phyloP scores from a whole-genome alignment of 2,329 filamentous ascomycete species.

The Corniculantispora saksenae region DNA sequence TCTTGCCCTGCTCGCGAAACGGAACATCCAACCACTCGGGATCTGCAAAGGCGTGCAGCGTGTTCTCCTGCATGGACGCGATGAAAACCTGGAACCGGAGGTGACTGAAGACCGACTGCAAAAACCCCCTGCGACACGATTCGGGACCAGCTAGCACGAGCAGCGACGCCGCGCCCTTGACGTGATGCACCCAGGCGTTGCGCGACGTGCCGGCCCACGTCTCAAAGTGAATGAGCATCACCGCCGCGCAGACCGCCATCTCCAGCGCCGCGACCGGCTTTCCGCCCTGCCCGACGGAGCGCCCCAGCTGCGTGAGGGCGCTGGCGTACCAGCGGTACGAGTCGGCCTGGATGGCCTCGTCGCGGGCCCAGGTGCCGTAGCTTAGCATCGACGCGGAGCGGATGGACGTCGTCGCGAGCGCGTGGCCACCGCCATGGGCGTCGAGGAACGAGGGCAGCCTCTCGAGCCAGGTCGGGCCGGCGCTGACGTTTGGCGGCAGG shows the following conservation, averaged over 20 bases:
- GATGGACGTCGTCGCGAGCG: constrained; percentile 7
- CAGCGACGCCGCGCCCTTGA: constrained; percentile 9
- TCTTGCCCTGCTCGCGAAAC: not conserved
- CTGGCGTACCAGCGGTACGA: constrained; percentile 8
- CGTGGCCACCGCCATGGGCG: not conserved
- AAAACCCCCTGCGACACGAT: not conserved
- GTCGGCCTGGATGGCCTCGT: not conserved
- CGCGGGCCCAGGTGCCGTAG: constrained; percentile 11
- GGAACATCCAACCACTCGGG: not conserved
- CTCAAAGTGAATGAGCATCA: constrained; percentile 17
- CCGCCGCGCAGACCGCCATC: constrained; percentile 5
- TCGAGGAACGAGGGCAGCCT: constrained; percentile 4
- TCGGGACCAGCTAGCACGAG: not conserved
- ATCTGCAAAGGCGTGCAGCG: not conserved
- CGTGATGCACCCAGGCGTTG: constrained; percentile 12
- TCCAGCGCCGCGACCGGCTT: not conserved
- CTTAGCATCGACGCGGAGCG: constrained; percentile 15
- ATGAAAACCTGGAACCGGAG: constrained; percentile 10
- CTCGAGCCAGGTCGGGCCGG: constrained; percentile 6
- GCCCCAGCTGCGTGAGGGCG: constrained; percentile 1
- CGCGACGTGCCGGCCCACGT: constrained; percentile 4
- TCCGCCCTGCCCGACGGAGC: not conserved
- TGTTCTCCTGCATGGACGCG: constrained; percentile 9
- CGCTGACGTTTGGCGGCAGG: not conserved
- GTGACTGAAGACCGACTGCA: constrained; percentile 7